These are phyloP conservation scores for Arachnopeziza araneosa DNA, from an alignment of 2,329 filamentous ascomycete genomes.

Conservation along the genomic window DNA sequence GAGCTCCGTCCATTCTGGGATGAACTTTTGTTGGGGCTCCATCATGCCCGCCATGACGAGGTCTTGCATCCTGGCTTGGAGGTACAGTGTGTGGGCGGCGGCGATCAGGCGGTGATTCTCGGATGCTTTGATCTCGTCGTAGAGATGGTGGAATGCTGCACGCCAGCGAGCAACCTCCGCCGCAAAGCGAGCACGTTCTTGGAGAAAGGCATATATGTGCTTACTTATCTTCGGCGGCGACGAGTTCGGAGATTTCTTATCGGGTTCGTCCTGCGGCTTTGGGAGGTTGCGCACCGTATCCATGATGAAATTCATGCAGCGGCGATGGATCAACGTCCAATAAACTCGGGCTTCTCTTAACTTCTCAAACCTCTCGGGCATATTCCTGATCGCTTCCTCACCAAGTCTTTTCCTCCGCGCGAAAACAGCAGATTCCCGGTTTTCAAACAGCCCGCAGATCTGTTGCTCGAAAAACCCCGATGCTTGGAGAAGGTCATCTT, in stretches of 20 bases:
- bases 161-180: neutral
- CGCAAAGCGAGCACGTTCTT: neutral
- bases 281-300: neutral
- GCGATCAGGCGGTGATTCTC: neutral
- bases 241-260: too few species aligned
- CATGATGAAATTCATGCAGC: neutral
- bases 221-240: too few species aligned
- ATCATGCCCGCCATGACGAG: neutral
- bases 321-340: neutral
- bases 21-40: neutral
- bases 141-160: neutral
- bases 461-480: conserved; percentile 1
- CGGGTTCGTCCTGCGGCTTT: neutral
- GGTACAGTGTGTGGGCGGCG: neutral
- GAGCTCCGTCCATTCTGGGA: neutral
- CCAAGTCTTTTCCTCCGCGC: neutral
- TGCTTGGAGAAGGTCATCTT: conserved; percentile 4
- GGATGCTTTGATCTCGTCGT: neutral
- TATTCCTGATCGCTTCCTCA: neutral
- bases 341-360: neutral
- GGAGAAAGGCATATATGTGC: neutral
- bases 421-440: neutral
- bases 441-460: neutral
- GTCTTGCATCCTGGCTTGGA: neutral
- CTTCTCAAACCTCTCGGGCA: neutral